A percentile compares a stretch with the other conserved stretches of the same genome.
phyloP scores from a whole-genome alignment of 2,329 filamentous ascomycete genomes.

The Sarocladiaceae sp. region DNA sequence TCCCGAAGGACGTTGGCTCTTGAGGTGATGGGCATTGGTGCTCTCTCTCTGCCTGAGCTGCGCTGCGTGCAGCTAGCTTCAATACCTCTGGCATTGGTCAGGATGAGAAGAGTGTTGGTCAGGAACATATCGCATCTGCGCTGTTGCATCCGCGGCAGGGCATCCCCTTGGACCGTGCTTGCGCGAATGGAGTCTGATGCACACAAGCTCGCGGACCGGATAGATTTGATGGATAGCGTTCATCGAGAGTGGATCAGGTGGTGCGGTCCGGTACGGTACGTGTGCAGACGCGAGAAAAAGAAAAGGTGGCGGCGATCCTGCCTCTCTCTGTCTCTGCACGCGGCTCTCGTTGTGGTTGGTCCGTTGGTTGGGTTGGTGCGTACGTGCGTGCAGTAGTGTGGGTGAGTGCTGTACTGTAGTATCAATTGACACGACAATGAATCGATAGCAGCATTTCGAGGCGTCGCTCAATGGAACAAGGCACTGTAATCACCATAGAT shows the following conservation, averaged over 20 bases:
- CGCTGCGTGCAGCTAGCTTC: too few species aligned
- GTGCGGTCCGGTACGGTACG: constrained; percentile 8
- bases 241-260: constrained; percentile 4
- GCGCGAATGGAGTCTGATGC: not conserved
- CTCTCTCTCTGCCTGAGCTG: too few species aligned
- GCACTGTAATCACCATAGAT: too few species aligned
- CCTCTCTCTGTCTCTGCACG: not conserved
- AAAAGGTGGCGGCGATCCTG: not conserved
- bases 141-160: not conserved
- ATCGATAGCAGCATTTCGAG: too few species aligned
- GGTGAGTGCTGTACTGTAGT: too few species aligned
- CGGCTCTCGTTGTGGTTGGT: not conserved
- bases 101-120: not conserved
- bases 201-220: not conserved
- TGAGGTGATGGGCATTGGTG: not conserved
- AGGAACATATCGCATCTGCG: not conserved
- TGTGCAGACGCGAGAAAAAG: constrained; percentile 9
- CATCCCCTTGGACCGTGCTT: not conserved
- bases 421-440: too few species aligned
- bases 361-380: not conserved
- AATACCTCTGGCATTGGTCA: too few species aligned
- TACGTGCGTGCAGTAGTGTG: not conserved
- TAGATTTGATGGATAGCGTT: not conserved
- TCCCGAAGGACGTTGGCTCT: not conserved
- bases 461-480: too few species aligned